A percentile compares a stretch with the other conserved stretches of the same genome.
phyloP scores from a whole-genome alignment of 2,329 filamentous ascomycete species.

The Pseudopyrenochaeta lycopersici region DNA sequence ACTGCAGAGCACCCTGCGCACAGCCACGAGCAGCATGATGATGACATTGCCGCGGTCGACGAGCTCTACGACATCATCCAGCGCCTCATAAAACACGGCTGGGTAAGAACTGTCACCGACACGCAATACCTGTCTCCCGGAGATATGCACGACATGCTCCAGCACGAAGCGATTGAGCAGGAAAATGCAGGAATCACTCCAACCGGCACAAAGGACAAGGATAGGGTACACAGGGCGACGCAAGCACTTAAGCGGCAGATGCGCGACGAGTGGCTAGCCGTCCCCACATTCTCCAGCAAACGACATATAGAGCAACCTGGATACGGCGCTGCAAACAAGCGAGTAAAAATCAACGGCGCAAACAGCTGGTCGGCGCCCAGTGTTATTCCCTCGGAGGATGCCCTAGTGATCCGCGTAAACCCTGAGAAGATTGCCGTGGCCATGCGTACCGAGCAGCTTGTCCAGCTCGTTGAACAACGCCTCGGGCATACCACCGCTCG shows the following conservation, averaged over 20 bases:
- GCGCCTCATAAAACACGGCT: constrained; percentile 68
- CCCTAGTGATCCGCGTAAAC: constrained; percentile 80
- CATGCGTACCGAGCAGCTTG: constrained; percentile 80
- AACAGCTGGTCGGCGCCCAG: constrained; percentile 18
- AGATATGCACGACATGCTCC: constrained; percentile 66
- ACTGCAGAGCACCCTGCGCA: constrained; percentile 9
- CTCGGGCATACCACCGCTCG: constrained; percentile 78
- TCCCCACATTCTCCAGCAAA: constrained; percentile 36
- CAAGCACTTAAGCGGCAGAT: constrained; percentile 64
- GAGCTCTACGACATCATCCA: constrained; percentile 57
- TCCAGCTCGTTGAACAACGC: constrained; percentile 73
- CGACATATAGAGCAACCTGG: constrained; percentile 21
- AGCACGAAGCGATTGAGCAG: constrained; percentile 67
- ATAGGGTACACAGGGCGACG: constrained; percentile 67
- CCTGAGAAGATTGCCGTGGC: constrained; percentile 85
- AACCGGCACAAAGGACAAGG: constrained; percentile 72
- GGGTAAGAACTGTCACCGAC: constrained; percentile 69
- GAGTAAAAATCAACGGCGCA: constrained; percentile 39
- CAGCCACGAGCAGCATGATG: constrained; percentile 25
- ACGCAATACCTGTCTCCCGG: constrained; percentile 63
- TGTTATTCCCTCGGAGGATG: constrained; percentile 60
- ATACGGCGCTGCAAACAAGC: constrained; percentile 38
- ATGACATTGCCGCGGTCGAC: constrained; percentile 47
- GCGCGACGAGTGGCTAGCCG: constrained; percentile 51
- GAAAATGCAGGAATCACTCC: constrained; percentile 61